phyloP scores from a whole-genome alignment of 192 early-diverging fungal species.

The Coemansia sp. region DNA sequence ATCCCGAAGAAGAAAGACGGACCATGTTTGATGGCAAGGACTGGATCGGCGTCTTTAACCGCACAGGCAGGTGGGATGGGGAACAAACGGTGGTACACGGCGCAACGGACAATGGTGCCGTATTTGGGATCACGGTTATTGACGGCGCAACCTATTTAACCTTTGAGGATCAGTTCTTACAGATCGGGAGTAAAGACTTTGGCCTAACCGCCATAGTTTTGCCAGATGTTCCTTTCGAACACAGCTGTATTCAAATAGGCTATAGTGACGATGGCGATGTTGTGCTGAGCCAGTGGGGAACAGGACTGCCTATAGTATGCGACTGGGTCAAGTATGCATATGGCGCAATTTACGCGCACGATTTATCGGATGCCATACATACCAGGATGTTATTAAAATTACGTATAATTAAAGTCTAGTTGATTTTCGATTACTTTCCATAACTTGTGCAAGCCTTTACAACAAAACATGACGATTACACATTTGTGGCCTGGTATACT shows the following conservation, averaged over 20 bases:
- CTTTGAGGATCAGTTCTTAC: slow-evolving; percentile 3
- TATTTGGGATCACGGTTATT: background rate
- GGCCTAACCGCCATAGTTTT: background rate
- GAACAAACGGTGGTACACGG: background rate
- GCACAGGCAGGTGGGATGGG: background rate
- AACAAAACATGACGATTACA: background rate
- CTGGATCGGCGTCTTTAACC: background rate
- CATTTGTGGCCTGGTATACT: background rate
- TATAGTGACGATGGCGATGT: background rate
- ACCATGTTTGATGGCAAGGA: slow-evolving; percentile 5
- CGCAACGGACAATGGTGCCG: background rate
- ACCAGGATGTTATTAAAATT: background rate
- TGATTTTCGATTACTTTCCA: background rate
- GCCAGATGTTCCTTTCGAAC: background rate
- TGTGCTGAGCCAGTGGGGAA: slow-evolving; percentile 2
- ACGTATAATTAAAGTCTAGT: background rate
- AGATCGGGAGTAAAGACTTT: background rate
- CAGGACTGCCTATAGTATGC: background rate
- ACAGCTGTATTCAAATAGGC: background rate
- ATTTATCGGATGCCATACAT: background rate
- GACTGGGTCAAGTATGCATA: slow-evolving; percentile 2
- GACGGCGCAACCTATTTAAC: background rate
- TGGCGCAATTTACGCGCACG: background rate
- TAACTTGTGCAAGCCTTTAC: background rate
- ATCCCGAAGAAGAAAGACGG: background rate